Evolutionary conservation across 2,329 filamentous ascomycete genomes (phyloP).

Genomic region (Cyphellophora europaea): DNA sequence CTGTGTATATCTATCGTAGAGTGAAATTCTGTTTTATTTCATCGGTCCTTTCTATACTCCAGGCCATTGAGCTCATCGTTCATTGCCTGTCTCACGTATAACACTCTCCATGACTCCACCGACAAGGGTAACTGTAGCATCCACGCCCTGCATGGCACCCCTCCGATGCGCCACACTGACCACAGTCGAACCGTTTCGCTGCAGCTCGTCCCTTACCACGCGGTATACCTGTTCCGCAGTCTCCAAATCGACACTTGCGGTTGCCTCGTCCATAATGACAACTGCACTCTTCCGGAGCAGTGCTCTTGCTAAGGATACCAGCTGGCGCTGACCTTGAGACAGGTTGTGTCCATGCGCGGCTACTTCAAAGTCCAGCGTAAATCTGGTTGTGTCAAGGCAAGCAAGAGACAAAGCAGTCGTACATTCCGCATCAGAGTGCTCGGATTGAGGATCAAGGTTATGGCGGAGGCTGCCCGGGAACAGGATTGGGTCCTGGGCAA

Average conservation of each 20-base stretch:
- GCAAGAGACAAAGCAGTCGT: slow-evolving; percentile 44
- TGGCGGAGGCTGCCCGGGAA: slow-evolving; percentile 53
- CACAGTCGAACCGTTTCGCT: slow-evolving; percentile 43
- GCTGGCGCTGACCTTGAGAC: slow-evolving; percentile 55
- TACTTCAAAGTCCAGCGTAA: slow-evolving; percentile 46
- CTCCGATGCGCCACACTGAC: slow-evolving; percentile 57
- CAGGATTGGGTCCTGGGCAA: slow-evolving; percentile 58
- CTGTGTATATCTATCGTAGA: too few relatives aligned
- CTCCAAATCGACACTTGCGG: slow-evolving; percentile 54
- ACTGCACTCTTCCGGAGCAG: slow-evolving; percentile 52
- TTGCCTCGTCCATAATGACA: slow-evolving; percentile 58
- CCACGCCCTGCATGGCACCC: slow-evolving; percentile 41
- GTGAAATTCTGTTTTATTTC: too few relatives aligned
- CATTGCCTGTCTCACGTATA: too few relatives aligned
- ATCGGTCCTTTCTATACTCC: too few relatives aligned
- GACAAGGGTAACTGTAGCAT: neutral
- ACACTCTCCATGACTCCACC: neutral
- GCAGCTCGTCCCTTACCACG: slow-evolving; percentile 47
- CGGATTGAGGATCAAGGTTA: slow-evolving; percentile 53
- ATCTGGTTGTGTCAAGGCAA: slow-evolving; percentile 32
- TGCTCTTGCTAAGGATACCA: slow-evolving; percentile 55
- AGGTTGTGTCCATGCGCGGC: slow-evolving; percentile 54
- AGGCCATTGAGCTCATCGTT: too few relatives aligned
- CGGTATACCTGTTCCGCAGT: slow-evolving; percentile 48
- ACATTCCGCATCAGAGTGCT: slow-evolving; percentile 49